These are phyloP conservation scores for Osmozyma mogii DNA, from an alignment of 805 yeast species.

Conservation along the genomic window DNA sequence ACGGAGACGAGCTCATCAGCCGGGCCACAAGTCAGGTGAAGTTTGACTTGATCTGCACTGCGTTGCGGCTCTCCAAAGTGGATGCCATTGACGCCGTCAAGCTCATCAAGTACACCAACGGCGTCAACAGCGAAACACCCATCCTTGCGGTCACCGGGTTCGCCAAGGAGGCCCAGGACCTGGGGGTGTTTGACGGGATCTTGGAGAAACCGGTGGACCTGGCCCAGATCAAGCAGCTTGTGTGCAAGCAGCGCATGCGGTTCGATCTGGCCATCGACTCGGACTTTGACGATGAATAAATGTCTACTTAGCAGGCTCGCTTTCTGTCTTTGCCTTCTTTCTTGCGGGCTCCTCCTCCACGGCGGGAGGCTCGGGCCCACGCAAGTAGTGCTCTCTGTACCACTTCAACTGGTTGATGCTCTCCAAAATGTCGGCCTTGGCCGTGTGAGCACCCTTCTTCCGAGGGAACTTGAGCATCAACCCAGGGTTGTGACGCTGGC, in stretches of 20 bases:
- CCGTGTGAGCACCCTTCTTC: slow-evolving; percentile 75
- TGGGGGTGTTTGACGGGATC: slow-evolving; percentile 55
- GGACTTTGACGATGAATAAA: too few relatives aligned
- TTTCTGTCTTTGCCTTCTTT: too few relatives aligned
- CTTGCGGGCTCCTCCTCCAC: too few relatives aligned
- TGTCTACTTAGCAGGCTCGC: too few relatives aligned
- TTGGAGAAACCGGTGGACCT: slow-evolving; percentile 60
- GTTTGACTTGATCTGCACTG: slow-evolving; percentile 78
- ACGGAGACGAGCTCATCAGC: slow-evolving; percentile 77
- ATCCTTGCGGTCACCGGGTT: slow-evolving; percentile 68
- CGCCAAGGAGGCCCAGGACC: slow-evolving; percentile 53
- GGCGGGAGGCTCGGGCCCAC: too few relatives aligned
- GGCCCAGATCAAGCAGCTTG: slow-evolving; percentile 14
- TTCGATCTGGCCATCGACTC: too few relatives aligned
- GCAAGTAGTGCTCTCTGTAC: slow-evolving; percentile 64
- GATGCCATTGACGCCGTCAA: slow-evolving; percentile 73
- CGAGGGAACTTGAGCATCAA: slow-evolving; percentile 50
- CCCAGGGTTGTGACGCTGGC: slow-evolving; percentile 65
- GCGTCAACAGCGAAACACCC: slow-evolving; percentile 71
- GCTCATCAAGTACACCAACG: slow-evolving; percentile 64
- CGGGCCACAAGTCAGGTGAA: slow-evolving; percentile 75
- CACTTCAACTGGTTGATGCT: slow-evolving; percentile 78
- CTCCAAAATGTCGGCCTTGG: slow-evolving; percentile 80
- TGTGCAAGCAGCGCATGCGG: too few relatives aligned
- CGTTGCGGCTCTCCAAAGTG: slow-evolving; percentile 57